Evolutionary conservation across 177 flowering plant genomes (phyloP).

Genomic region (Telopea speciosissima): DNA sequence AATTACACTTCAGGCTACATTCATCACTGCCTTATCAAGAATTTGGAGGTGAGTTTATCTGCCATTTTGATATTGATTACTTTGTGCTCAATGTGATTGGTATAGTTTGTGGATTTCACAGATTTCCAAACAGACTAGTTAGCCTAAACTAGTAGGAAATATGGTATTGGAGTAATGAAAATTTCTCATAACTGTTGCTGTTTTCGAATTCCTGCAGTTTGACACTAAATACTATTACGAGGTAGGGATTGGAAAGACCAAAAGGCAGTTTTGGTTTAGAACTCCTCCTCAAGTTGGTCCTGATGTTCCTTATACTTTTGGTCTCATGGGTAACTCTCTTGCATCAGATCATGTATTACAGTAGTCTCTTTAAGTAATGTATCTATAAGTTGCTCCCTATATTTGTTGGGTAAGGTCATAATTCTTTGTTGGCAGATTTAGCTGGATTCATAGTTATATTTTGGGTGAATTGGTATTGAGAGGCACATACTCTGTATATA

Average conservation of each 20-base stretch:
- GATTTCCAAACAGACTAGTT: too few species aligned
- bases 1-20: slow-evolving; percentile 36
- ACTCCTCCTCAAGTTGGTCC: slow-evolving; percentile 60
- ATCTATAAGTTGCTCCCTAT: neutral
- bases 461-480: neutral
- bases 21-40: slow-evolving; percentile 22
- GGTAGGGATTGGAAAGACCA: slow-evolving; percentile 33
- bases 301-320: slow-evolving; percentile 64
- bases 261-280: slow-evolving; percentile 46
- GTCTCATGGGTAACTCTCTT: slow-evolving; percentile 45
- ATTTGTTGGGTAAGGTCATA: neutral
- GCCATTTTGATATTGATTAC: neutral
- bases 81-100: neutral
- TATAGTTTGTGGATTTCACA: neutral
- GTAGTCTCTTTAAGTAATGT: neutral
- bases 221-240: slow-evolving; percentile 50
- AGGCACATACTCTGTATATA: neutral
- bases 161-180: neutral
- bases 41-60: slow-evolving; percentile 14
- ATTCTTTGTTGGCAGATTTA: too few species aligned
- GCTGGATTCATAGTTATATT: too few species aligned
- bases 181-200: too few species aligned
- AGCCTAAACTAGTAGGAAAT: too few species aligned
- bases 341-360: neutral
- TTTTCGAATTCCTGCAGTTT: slow-evolving; percentile 28